Percentiles rank a stretch among this genome's conserved stretches.
Evolutionary conservation across 2,329 filamentous ascomycete genomes (phyloP).

Genomic region (Trichoderma atroviride): DNA sequence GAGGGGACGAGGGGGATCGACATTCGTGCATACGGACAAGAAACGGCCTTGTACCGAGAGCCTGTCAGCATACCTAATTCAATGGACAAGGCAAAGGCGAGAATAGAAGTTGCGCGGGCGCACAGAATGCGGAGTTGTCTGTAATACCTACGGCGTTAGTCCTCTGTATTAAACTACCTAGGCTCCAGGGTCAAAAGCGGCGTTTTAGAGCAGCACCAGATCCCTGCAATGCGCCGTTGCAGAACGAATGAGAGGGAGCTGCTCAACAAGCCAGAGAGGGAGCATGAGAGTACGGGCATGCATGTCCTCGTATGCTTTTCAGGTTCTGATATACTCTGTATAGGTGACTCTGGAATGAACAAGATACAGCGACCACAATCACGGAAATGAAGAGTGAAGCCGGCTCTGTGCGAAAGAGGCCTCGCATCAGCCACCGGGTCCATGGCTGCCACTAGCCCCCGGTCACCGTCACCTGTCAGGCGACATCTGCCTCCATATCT

Average conservation of each 20-base stretch:
- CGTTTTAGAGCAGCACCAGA: not conserved
- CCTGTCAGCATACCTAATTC: not conserved
- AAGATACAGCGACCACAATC: not conserved
- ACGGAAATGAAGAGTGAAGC: not conserved
- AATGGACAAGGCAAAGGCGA: not conserved
- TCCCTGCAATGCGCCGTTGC: not conserved
- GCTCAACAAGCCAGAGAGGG: not conserved
- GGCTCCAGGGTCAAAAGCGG: not conserved
- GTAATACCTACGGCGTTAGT: not conserved
- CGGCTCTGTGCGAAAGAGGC: not conserved
- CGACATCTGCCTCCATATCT: not conserved
- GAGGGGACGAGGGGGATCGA: conserved; percentile 6
- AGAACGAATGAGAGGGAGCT: not conserved
- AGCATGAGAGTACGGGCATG: not conserved
- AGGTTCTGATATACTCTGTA: not conserved
- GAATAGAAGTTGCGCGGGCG: not conserved
- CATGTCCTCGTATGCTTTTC: not conserved
- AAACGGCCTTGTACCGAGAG: not conserved
- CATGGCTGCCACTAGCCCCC: conserved; percentile 1
- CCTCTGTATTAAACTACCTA: not conserved
- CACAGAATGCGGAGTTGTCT: not conserved
- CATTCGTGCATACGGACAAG: conserved; percentile 1
- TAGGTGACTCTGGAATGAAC: not conserved
- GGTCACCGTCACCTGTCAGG: conserved; percentile 11
- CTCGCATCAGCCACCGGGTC: conserved; percentile 16